Evolutionary conservation across 2,329 filamentous ascomycete species (phyloP), one percentile per base, ranked within the genome.

Genomic region (Ophiostoma sp.): DNA sequence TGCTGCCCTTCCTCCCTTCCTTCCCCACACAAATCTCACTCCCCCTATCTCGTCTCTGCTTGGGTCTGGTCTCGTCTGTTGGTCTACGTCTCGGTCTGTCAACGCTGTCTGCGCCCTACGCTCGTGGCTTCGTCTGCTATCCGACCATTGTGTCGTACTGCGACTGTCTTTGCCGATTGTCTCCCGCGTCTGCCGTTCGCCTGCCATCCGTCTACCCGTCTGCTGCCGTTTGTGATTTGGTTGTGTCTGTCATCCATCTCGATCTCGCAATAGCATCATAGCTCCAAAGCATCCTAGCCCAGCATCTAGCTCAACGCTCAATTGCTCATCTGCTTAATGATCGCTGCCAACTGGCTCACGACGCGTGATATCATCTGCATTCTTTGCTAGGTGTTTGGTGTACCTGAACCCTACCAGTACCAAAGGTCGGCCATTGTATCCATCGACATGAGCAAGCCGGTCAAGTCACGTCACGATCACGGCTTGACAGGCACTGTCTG

Each of bases 21-120:
- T 69, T 66, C 65, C 49, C 66, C 68, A 67, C 68, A 64, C 66
- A 64, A 63, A 42, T 65, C 66, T 64, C 63, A 18, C 9, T 18
- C n/a, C 27, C 47, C 47, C 60, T 49, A 18, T 63, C 58, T 27
- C 27, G 27, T 27, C 27, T 27, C 27, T 36, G 58, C 38, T 11
- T 16, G 38, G 49, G n/a, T 55, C 49, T 55, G 49, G 12, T n/a
- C 45, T 47, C 3, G 12, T n/a, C 45, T 47, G 14, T 5, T 58
- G 18, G 52, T 58, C 52, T 58, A 8, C n/a, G 36, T 65, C 47
- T 18, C 18, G 11, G 45, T 65, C 27, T 27, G 27, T 27, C 27
- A 27, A 27, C 27, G 27, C 27, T 27, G 27, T 27, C 27, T 27
- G 27, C 27, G 27, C 27, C 27, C 49, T 45, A 45, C 42, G 42